A percentile compares a stretch with the other conserved stretches of the same genome.
phyloP scores from a whole-genome alignment of 371 early-diverging fungal genomes.

The Sporodiniella umbellata region DNA sequence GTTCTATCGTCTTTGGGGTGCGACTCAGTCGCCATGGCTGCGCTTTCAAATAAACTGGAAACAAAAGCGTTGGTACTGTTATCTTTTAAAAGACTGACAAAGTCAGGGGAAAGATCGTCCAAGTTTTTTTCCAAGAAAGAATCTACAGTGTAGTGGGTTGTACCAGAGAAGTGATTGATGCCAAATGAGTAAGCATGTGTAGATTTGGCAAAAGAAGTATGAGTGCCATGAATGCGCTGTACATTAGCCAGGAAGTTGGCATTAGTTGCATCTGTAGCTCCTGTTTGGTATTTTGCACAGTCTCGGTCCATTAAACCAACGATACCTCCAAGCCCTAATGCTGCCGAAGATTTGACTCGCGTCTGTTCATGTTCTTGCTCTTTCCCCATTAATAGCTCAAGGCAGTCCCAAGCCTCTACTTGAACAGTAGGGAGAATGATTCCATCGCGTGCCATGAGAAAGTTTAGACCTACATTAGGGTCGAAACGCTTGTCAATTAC shows the following conservation, averaged over 20 bases:
- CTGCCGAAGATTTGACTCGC: slow-evolving; percentile 22
- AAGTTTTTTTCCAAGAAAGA: slow-evolving; percentile 68
- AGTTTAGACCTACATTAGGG: slow-evolving; percentile 28
- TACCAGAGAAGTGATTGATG: slow-evolving; percentile 66
- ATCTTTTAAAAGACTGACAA: slow-evolving; percentile 70
- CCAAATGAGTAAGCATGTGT: slow-evolving; percentile 53
- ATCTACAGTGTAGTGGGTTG: slow-evolving; percentile 61
- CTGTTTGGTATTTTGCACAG: slow-evolving; percentile 32
- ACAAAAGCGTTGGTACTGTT: slow-evolving; percentile 74
- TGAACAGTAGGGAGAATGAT: slow-evolving; percentile 47
- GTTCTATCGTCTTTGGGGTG: slow-evolving; percentile 67
- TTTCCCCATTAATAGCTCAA: slow-evolving; percentile 55
- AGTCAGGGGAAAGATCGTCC: slow-evolving; percentile 72
- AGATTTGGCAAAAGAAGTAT: slow-evolving; percentile 35
- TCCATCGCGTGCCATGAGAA: slow-evolving; percentile 28
- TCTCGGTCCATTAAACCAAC: slow-evolving; percentile 63
- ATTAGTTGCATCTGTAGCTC: slow-evolving; percentile 38
- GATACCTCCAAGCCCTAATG: slow-evolving; percentile 53
- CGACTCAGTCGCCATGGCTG: slow-evolving; percentile 72
- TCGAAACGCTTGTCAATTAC: slow-evolving; percentile 68
- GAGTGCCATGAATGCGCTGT: slow-evolving; percentile 28
- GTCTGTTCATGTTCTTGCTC: slow-evolving; percentile 18
- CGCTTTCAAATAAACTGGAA: slow-evolving; percentile 72
- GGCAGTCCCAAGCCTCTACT: slow-evolving; percentile 59
- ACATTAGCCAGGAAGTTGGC: slow-evolving; percentile 40